Evolutionary conservation across 108 stramenopile genomes (phyloP), one percentile per base, ranked within the genome.

Genomic region (Nannochloropsis gaditana): DNA sequence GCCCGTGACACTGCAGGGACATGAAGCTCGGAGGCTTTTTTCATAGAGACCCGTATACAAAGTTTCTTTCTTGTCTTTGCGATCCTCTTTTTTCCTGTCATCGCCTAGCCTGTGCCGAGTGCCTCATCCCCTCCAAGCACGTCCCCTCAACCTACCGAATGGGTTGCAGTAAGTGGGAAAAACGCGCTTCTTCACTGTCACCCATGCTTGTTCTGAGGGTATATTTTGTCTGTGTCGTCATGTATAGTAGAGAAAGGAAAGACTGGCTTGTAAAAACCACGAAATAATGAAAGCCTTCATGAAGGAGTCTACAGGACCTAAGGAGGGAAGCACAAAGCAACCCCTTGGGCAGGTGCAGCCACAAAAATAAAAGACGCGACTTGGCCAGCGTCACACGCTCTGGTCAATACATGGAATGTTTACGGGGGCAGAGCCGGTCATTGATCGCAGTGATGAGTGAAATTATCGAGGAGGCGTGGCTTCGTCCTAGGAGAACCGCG

Each of bases 121-220:
- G 11, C 47, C 47, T 50, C 10, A 50, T 50, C 47, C 15, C 47
- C 47, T 43, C 43, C 80, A n/a, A n/a, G 9, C 19, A 9, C 10
- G 9, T 81, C 9, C 31, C 17, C 19, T 44, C 31, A 10, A 41
- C 41, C 11, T 43, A 43, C 41, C 11, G n/a, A 47, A 88, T 85
- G n/a, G 87, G 87, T 44, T 88, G 87, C 10, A 88, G 79, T 11
- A 88, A 73, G 79, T 88, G 87, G 43, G 45, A 82, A 44, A 88
- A 88, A 42, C 87, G 84, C 44, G 84, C 84, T 80, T 87, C 87
- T 15, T 50, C 47, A 1, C 15, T 50, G 47, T 50, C 47, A 50
- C 47, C 47, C 47, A 50, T 50, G 47, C 11, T 15, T 1, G 47
- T 50, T 50, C 11, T 50, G 47, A 11, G 47, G 10, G 15, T 50